phyloP scores from a whole-genome alignment of 208 protist species.

The Wallacemonas rigidus region DNA sequence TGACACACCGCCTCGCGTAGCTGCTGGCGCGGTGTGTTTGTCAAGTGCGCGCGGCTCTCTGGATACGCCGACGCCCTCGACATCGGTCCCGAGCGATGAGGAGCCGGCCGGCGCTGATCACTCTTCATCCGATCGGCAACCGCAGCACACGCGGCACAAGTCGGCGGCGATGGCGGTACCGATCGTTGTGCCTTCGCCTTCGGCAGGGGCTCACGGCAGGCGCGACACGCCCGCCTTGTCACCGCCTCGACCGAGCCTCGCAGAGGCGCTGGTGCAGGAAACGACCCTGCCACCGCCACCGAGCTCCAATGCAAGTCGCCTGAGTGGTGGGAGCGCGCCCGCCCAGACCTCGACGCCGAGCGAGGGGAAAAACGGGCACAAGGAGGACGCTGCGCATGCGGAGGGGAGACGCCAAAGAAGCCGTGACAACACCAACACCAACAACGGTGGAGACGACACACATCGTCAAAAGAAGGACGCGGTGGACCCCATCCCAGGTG shows the following conservation, averaged over 20 bases:
- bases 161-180: no score
- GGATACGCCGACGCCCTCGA: neutral
- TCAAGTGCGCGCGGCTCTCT: neutral
- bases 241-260: neutral
- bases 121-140: neutral
- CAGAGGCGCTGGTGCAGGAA: neutral
- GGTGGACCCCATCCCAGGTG: no score
- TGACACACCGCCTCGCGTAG: slow-evolving; percentile 6
- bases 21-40: neutral
- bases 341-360: neutral
- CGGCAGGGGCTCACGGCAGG: no score
- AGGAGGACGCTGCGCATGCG: neutral
- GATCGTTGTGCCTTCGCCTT: no score
- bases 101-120: neutral
- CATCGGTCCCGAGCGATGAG: slow-evolving; percentile 6
- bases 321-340: neutral
- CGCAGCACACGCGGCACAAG: no score
- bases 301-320: neutral
- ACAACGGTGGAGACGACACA: neutral
- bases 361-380: neutral
- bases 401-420: neutral
- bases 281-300: neutral
- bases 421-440: slow-evolving; percentile 4
- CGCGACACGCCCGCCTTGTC: no score
- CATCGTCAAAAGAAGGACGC: no score